Evolutionary conservation across 257 asterid species (phyloP).

Genomic region (Przewalskia tangutica): DNA sequence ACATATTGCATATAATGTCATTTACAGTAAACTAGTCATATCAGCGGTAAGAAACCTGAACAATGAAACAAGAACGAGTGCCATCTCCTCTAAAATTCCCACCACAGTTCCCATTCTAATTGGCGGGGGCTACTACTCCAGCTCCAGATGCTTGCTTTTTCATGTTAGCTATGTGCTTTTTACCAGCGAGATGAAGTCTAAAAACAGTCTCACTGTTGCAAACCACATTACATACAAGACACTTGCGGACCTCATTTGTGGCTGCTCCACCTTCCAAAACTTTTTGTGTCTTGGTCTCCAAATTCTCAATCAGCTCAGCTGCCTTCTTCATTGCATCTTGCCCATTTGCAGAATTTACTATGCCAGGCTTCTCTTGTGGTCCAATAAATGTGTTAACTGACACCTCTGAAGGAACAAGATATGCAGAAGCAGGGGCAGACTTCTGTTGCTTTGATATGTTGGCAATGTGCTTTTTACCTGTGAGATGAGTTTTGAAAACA

Average conservation of each 20-base stretch:
- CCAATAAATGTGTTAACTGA: slow-evolving; percentile 23
- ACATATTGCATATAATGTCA: not conserved
- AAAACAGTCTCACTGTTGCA: slow-evolving; percentile 67
- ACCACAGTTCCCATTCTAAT: slow-evolving; percentile 2
- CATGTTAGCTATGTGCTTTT: slow-evolving; percentile 52
- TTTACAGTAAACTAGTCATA: not conserved
- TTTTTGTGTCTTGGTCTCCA: slow-evolving; percentile 51
- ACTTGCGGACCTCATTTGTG: slow-evolving; percentile 34
- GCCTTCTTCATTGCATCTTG: slow-evolving; percentile 33
- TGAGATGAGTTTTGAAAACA: slow-evolving; percentile 42
- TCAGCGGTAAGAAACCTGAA: not conserved
- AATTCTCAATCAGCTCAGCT: slow-evolving; percentile 24
- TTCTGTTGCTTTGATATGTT: slow-evolving; percentile 30
- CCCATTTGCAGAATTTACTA: slow-evolving; percentile 12
- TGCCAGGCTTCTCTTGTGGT: slow-evolving; percentile 39
- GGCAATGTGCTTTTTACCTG: slow-evolving; percentile 57
- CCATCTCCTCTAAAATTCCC: not conserved
- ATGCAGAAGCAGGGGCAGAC: slow-evolving; percentile 4
- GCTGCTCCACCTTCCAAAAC: slow-evolving; percentile 67
- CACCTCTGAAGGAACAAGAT: slow-evolving; percentile 5
- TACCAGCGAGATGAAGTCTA: slow-evolving; percentile 50
- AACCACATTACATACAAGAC: slow-evolving; percentile 57
- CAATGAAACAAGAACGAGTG: not conserved
- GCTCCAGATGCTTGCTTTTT: slow-evolving; percentile 25
- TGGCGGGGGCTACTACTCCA: slow-evolving; percentile 22